Base-by-base conservation (phyloP, 2,329 filamentous ascomycete genomes). In the Amesomyces nigricolor region DNA sequence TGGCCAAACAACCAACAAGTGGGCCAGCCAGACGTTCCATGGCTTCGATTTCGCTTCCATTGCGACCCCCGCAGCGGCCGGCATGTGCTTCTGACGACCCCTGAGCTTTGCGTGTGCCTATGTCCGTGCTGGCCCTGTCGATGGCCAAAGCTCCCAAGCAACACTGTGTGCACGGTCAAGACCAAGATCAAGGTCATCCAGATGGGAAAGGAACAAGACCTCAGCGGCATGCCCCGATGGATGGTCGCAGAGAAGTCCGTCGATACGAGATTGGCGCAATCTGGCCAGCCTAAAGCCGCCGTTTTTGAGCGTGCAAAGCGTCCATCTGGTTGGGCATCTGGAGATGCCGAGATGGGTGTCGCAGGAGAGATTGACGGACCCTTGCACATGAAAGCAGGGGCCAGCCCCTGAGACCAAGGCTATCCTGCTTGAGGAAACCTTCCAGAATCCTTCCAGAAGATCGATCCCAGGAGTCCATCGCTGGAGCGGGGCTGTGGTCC, bases 361-460 rank as follows among this genome's bases (percentile, higher is more conserved):
- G 58, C 56, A 58, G 52, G 54, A 47, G 5, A 51, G 47, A 37
- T 11, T 32, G 26, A 49, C 51, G 47, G 47, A 37, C 47, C 54
- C 53, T 38, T 46, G 48, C 45, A 35, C 37, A 19, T n/a, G 17
- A 7, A 56, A 52, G 49, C 49, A 54, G 55, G 59, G 54, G 39
- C 49, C 32, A 56, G 52, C 49, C 58, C 51, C 58, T 60, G 57
- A 60, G n/a, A 51, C 40, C 44, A 48, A 45, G 46, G 40, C 57
- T 58, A 53, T 43, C 17, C 43, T 42, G 19, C 44, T 53, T 56
- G 16, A 10, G 54, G 55, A 57, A 59, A 47, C 40, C 51, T 64
- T 63, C 62, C 53, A 62, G 58, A 58, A 60, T 53, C 45, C 58
- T 63, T 63, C 62, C 48, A 62, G 63, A 62, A 63, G 58, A 52